phyloP scores from a whole-genome alignment of 2,329 filamentous ascomycete genomes.

The Colletotrichum coccodes region DNA sequence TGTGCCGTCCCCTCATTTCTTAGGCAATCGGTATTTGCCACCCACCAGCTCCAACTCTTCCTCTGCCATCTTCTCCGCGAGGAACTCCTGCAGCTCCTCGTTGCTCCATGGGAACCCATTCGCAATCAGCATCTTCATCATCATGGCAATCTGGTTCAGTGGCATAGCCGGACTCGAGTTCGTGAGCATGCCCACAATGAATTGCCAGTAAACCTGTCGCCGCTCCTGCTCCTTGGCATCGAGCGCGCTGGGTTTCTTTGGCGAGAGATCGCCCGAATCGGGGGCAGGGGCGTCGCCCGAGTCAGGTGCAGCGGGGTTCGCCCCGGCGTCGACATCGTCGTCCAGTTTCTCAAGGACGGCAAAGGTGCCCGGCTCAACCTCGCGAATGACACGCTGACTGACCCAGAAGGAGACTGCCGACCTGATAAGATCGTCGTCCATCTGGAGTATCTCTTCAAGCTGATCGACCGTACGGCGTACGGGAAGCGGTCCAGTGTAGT shows the following conservation, averaged over 20 bases:
- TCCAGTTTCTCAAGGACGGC: constrained; percentile 74
- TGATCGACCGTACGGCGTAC: constrained; percentile 60
- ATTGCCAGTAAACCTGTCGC: constrained; percentile 83
- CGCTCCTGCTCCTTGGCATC: constrained; percentile 72
- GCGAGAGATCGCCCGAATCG: constrained; percentile 48
- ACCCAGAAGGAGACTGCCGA: constrained; percentile 78
- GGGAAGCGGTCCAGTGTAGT: constrained; percentile 42
- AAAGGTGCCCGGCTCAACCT: constrained; percentile 65
- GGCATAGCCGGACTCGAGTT: constrained; percentile 87
- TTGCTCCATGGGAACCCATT: constrained; percentile 91
- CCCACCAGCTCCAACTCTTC: constrained; percentile 76
- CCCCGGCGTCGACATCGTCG: constrained; percentile 42
- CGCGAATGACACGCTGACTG: constrained; percentile 72
- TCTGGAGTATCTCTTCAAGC: constrained; percentile 69
- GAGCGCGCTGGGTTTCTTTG: constrained; percentile 62
- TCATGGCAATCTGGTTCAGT: constrained; percentile 84
- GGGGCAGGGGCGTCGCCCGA: constrained; percentile 32
- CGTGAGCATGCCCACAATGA: constrained; percentile 94
- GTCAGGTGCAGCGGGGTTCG: constrained; percentile 43
- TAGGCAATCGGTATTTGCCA: constrained; percentile 75
- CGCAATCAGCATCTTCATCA: constrained; percentile 91
- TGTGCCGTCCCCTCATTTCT: constrained; percentile 55
- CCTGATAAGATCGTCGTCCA: constrained; percentile 78
- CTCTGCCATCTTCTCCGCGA: constrained; percentile 80
- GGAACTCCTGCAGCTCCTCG: constrained; percentile 85